Evolutionary conservation across 345 rosid genomes (phyloP), one percentile per base, ranked within the genome.

Genomic region (Nasturtium officinale): DNA sequence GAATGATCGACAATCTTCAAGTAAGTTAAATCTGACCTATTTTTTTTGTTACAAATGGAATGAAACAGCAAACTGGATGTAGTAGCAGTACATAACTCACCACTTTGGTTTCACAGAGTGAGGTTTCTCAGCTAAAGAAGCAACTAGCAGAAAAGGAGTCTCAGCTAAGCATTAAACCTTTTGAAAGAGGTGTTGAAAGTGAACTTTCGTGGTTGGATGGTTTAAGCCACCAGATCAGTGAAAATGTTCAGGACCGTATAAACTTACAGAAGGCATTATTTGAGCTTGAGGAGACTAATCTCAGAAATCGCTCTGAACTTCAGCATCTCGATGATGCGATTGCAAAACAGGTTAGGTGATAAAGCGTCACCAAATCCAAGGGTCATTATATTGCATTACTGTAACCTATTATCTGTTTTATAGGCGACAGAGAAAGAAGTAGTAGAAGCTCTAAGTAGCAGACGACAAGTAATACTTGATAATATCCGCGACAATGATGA

Each of bases 401-500:
- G 16, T 64, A 69, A 61, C 71, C n/a, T 48, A 15, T 42, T 74
- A 11, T 64, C 43, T 64, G 38, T 63, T 50, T 61, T 20, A 8
- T 77, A 90, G 97, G 85, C 81, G 80, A 69, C 84, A 74, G 90
- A 86, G 73, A 87, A 81, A 69, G 91, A 88, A 46, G 83, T 83
- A 51, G 82, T 84, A 1, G 86, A 89, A 61, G 83, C 86, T 71
- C 76, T 91, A 72, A 85, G 84, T 77, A 83, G 76, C 70, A 87
- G 96, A 86, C 87, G 92, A 65, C 97, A 87, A 89, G 84, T 83
- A 46, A 91, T 91, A 83, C 98, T 94, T 38, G 98, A 94, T 84
- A 91, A 94, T 78, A 89, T 94, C 73, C 89, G 96, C 16, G 98
- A 94, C 75, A 94, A 94, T 69, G 98, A 94, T 78, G 98, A 94